Conservation (phyloP, 2,329 filamentous ascomycete species). For the Delphinella strobiligena region DNA sequence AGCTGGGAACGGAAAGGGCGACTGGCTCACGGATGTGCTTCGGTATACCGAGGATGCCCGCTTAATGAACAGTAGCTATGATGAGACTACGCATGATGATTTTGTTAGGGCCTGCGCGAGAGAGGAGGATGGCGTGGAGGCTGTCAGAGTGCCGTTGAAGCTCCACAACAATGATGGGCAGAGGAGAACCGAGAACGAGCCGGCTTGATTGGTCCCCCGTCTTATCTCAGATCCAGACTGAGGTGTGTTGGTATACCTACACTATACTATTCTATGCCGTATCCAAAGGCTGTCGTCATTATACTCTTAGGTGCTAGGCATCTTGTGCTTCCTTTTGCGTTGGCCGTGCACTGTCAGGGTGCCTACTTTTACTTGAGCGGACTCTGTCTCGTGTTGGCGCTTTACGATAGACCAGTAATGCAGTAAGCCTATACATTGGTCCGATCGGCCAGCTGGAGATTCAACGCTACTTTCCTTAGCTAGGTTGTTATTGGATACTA, state of each 20-base stretch:
- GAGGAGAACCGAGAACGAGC: background rate
- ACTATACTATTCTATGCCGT: background rate
- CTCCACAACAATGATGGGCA: no score
- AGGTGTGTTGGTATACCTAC: background rate
- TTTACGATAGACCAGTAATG: no score
- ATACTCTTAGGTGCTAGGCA: no score
- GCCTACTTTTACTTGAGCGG: no score
- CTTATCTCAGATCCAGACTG: background rate
- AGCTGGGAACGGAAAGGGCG: conserved; percentile 14
- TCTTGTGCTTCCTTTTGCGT: no score
- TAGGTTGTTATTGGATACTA: no score
- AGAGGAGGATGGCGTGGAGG: conserved; percentile 7
- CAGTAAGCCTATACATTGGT: no score
- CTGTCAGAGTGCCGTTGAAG: conserved; percentile 1
- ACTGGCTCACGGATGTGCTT: conserved; percentile 19
- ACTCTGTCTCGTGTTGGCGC: no score
- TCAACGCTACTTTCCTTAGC: no score
- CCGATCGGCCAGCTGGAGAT: no score
- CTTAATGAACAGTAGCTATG: background rate
- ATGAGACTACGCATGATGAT: conserved; percentile 4
- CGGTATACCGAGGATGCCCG: conserved; percentile 9
- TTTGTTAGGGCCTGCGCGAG: conserved; percentile 4
- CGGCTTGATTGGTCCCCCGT: background rate
- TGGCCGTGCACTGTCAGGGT: no score
- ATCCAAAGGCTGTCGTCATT: no score